Conservation (phyloP, 352 stramenopile species). For the Thraustochytrium striatum region DNA sequence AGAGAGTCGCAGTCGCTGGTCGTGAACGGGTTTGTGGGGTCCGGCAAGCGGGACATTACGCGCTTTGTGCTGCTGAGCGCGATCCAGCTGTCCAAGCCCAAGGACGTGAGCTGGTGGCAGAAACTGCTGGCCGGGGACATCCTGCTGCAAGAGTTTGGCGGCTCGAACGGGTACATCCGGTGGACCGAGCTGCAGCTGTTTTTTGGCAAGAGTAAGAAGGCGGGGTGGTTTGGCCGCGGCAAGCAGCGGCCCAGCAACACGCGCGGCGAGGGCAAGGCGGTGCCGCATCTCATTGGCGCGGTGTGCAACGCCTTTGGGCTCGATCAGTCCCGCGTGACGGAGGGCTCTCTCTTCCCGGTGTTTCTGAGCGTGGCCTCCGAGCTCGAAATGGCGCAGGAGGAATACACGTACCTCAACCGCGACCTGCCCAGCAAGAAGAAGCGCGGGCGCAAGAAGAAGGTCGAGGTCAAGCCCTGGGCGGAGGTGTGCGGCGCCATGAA, state of each 20-base stretch:
- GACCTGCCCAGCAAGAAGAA: neutral
- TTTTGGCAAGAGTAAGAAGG: conserved; percentile 4
- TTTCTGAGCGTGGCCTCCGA: neutral
- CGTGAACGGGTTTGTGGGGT: neutral
- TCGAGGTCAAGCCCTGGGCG: neutral
- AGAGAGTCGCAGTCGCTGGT: conserved; percentile 13
- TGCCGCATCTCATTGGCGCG: conserved; percentile 16
- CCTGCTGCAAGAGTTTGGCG: conserved; percentile 26
- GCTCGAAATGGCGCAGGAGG: neutral
- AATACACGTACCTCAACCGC: neutral
- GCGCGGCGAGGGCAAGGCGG: neutral
- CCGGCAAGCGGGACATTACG: conserved; percentile 28
- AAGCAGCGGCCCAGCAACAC: neutral
- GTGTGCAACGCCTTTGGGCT: conserved; percentile 44
- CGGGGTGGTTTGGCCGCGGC: neutral
- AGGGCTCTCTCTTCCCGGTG: conserved; percentile 1
- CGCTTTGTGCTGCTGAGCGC: conserved; percentile 21
- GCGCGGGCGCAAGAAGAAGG: neutral
- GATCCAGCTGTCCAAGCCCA: conserved; percentile 29
- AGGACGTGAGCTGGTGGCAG: conserved; percentile 34
- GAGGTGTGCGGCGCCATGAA: neutral
- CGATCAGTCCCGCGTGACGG: neutral
- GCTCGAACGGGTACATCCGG: conserved; percentile 6
- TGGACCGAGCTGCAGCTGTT: conserved; percentile 29
- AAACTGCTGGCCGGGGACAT: conserved; percentile 10